These are phyloP conservation scores for Botryosphaeria dothidea DNA, from an alignment of 2,329 filamentous ascomycete species.

Conservation along the genomic window DNA sequence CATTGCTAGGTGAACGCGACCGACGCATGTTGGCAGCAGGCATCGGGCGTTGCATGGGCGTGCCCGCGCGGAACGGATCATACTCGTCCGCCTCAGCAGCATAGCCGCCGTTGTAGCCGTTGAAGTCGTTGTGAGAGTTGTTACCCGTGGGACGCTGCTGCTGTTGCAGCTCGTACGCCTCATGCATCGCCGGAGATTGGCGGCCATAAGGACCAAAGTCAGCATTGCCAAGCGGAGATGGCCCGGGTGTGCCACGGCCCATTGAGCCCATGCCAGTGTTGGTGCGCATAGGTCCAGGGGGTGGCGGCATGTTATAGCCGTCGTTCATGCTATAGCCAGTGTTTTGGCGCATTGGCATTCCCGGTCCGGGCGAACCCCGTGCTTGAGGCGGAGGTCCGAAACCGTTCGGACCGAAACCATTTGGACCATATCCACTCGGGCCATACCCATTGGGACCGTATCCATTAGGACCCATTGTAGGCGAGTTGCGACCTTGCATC, in stretches of 20 bases:
- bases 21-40: constrained; percentile 3
- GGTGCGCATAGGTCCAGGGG: constrained; percentile 11
- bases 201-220: constrained; percentile 5
- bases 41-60: neutral
- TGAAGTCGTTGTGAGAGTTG: neutral
- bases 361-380: constrained; percentile 31
- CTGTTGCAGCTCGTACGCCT: constrained; percentile 16
- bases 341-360: constrained; percentile 25
- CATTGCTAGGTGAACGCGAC: constrained; percentile 3
- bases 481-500: constrained; percentile 22
- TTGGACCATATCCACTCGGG: constrained; percentile 5
- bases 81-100: constrained; percentile 1
- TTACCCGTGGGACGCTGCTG: neutral
- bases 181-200: constrained; percentile 28
- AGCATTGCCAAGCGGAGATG: neutral
- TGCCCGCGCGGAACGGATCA: constrained; percentile 12
- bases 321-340: constrained; percentile 25
- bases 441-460: neutral
- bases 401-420: constrained; percentile 16
- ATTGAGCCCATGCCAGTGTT: constrained; percentile 15
- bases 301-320: constrained; percentile 1
- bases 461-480: neutral
- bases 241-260: constrained; percentile 1
- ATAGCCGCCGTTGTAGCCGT: neutral
- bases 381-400: constrained; percentile 30